Evolutionary conservation across 2,329 filamentous ascomycete genomes (phyloP), one percentile per base, ranked within the genome.

Genomic region (Penicillium decumbens): DNA sequence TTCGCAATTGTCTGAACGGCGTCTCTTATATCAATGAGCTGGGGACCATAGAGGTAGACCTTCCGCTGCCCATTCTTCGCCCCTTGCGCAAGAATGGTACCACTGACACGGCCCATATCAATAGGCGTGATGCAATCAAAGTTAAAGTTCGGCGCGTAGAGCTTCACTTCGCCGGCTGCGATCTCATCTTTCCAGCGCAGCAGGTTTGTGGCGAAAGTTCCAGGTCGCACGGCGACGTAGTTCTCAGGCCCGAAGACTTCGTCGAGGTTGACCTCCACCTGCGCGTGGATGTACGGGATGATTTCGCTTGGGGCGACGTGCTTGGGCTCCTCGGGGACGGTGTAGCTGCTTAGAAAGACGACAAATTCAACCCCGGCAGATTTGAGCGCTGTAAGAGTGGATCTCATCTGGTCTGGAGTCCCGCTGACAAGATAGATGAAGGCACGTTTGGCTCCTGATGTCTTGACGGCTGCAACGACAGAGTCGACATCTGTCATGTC

Each of bases 41-140:
- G 35, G 1, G 73, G 72, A 4, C 73, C 74, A 44, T 63, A 68
- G 3, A 76, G 52, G 44, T 65, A 64, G 7, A 75, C 33, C 18
- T 37, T 37, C 62, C 24, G 58, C 56, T 18, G 64, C 27, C 55
- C 60, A 20, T 62, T 54, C 9, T 49, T 56, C 9, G 62, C 61
- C 2, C 68, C 67, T 15, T 67, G 57, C 2, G 62, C 70, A 2
- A 78, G 63, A 7, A 77, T 57, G 0, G 54, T 63, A 3, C 73
- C 76, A 27, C 57, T 57, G 2, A 76, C 75, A 15, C 61, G 55
- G 9, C 77, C 77, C 38, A 80, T 77, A 54, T 79, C 75, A 2
- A 59, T 59, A 0, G 73, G 71, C 0, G 69, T 57, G 42, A 79
- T 72, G 20, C 55, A 67, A 54, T 79, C 76, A 12, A 65, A 59